A percentile compares a stretch with the other conserved stretches of the same genome.
Evolutionary conservation across 768 basidiomycete species (phyloP).

Genomic region (Pholiota microspora): DNA sequence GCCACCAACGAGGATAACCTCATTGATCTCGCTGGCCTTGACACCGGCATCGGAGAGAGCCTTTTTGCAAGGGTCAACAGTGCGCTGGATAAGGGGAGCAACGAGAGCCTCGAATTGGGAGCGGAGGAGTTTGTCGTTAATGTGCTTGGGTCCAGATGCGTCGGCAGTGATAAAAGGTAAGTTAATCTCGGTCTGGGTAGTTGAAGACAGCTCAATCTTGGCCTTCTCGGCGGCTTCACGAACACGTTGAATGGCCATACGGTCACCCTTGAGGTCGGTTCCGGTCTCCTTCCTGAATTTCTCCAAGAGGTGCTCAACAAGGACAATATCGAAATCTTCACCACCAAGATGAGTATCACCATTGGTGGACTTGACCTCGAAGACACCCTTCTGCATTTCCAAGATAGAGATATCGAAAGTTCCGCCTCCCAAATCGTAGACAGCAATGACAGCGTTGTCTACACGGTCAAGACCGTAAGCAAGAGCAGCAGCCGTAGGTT

Average conservation of each 20-base stretch:
- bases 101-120: constrained; percentile 91
- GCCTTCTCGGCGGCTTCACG: constrained; percentile 99
- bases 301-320: constrained; percentile 81
- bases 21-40: constrained; percentile 90
- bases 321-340: constrained; percentile 94
- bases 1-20: constrained; percentile 97
- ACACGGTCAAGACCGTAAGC: constrained; percentile 95
- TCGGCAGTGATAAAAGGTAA: constrained; percentile 98
- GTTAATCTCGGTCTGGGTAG: constrained; percentile 95
- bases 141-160: constrained; percentile 93
- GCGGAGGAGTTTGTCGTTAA: constrained; percentile 87
- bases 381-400: constrained; percentile 99
- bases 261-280: constrained; percentile 77
- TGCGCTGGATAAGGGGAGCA: constrained; percentile 77
- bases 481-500: constrained; percentile 97
- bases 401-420: constrained; percentile 99
- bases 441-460: constrained; percentile 86
- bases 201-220: constrained; percentile 96
- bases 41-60: constrained; percentile 91
- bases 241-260: constrained; percentile 98
- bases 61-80: constrained; percentile 96
- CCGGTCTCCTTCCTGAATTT: constrained; percentile 96
- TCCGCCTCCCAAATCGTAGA: constrained; percentile 97
- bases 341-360: constrained; percentile 97
- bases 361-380: constrained; percentile 99